phyloP scores from a whole-genome alignment of 805 yeast genomes.

The Kodamaea sagamina region DNA sequence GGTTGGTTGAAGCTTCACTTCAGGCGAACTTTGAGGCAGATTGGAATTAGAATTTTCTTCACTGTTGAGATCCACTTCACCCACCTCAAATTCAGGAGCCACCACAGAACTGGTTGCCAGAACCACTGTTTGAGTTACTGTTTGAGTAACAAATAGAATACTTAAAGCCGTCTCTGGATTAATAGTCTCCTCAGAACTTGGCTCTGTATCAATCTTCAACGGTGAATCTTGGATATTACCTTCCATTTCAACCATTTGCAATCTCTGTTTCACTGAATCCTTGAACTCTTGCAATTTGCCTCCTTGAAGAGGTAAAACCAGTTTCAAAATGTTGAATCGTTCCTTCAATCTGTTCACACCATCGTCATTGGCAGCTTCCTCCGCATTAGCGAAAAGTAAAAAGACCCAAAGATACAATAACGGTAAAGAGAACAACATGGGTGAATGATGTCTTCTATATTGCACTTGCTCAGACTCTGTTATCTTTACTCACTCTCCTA shows the following conservation, averaged over 20 bases:
- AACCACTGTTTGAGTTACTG: neutral
- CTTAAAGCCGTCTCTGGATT: no score
- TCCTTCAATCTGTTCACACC: constrained; percentile 5
- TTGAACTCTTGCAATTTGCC: constrained; percentile 7
- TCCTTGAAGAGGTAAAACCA: constrained; percentile 9
- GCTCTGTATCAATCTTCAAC: no score
- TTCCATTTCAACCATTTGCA: neutral
- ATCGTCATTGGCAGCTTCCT: neutral
- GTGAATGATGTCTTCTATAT: neutral
- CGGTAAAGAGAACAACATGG: neutral
- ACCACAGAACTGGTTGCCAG: neutral
- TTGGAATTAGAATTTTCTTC: neutral
- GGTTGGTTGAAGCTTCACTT: no score
- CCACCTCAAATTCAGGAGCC: neutral
- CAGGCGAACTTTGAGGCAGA: neutral
- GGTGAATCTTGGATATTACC: no score
- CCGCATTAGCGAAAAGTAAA: neutral
- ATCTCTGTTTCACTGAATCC: neutral
- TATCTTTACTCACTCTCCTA: neutral
- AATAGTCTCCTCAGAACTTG: no score
- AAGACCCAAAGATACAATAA: neutral
- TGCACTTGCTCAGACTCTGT: neutral
- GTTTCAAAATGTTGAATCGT: constrained; percentile 8
- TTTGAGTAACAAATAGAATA: constrained; percentile 3
- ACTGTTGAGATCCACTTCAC: neutral